Base-by-base conservation (phyloP, 495 filamentous ascomycete genomes). In the Gamarada debralockiae region DNA sequence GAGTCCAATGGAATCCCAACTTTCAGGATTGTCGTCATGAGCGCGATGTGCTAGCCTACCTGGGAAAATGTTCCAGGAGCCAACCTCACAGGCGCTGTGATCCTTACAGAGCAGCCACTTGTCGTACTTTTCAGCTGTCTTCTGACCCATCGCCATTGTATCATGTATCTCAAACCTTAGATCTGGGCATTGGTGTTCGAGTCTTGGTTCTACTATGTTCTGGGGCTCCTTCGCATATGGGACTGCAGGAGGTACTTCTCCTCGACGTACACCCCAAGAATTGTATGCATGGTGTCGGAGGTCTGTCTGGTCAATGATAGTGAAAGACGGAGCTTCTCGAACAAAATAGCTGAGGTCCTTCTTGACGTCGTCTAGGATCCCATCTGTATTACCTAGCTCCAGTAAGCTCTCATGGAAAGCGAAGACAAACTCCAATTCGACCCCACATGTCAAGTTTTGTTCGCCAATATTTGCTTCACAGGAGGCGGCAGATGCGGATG, bases 1-100 rank as follows among this genome's bases (percentile, higher is more conserved):
- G 9, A 61, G 23, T 0, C 58, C 58, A 24, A 37, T 54, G 13
- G 48, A 49, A 23, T 61, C 58, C 58, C 58, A 61, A 17, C 53
- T 14, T n/a, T 14, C 22, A 6, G 18, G 1, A 23, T 24, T n/a
- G 36, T 3, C 21, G 8, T 31, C n/a, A 10, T 15, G 2, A 18
- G n/a, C 14, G 5, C 18, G 14, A 3, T 6, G 15, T 12, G 41
- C 6, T 23, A 36, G 50, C 27, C 15, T 50, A n/a, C 33, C 50
- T 43, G 5, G 20, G 1, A n/a, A 45, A 18, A 61, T 29, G 34
- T 57, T 57, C n/a, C 46, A 3, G 0, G 45, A 55, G 20, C 58
- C 54, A 21, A 57, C 54, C 9, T 49, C 54, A 21, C 40, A 51
- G 13, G 48, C 50, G 27, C 18, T 50, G 27, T 54, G 23, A 17